These are phyloP conservation scores for Pseudopithomyces chartarum DNA, from an alignment of 2,329 filamentous ascomycete genomes.

Conservation along the genomic window DNA sequence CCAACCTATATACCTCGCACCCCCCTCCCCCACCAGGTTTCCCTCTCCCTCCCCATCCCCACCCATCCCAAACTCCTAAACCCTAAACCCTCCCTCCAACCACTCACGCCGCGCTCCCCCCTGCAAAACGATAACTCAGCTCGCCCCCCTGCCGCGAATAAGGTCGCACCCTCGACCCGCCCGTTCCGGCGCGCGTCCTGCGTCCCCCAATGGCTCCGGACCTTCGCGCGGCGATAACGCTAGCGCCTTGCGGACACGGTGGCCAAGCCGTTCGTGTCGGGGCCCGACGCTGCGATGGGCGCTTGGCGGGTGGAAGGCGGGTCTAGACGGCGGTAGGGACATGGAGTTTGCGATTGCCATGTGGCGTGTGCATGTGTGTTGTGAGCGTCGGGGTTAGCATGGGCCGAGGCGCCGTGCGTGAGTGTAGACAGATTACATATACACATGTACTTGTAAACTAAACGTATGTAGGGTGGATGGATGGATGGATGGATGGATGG, in stretches of 20 bases:
- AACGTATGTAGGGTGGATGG: no score
- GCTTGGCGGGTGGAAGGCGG: no score
- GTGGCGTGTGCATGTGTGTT: no score
- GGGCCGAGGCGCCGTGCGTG: no score
- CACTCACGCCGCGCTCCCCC: background rate
- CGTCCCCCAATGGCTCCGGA: background rate
- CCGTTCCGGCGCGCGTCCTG: conserved; percentile 1
- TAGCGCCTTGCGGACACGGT: background rate
- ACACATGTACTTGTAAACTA: no score
- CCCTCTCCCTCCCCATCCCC: background rate
- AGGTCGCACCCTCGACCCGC: background rate
- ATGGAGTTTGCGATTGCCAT: no score
- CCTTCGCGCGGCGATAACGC: conserved; percentile 6
- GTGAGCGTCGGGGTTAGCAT: no score
- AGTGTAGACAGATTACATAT: no score
- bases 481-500: no score
- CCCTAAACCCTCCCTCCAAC: background rate
- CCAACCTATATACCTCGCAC: background rate
- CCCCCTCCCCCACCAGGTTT: background rate
- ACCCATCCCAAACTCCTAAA: background rate
- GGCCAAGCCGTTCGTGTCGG: background rate
- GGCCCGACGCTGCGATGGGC: background rate
- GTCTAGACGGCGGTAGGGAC: no score
- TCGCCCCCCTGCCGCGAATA: background rate
- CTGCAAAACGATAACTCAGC: conserved; percentile 6